Percentiles rank a stretch among this genome's conserved stretches.
phyloP scores from a whole-genome alignment of 1,284 basidiomycete species.

The Papiliotrema nemorosa region DNA sequence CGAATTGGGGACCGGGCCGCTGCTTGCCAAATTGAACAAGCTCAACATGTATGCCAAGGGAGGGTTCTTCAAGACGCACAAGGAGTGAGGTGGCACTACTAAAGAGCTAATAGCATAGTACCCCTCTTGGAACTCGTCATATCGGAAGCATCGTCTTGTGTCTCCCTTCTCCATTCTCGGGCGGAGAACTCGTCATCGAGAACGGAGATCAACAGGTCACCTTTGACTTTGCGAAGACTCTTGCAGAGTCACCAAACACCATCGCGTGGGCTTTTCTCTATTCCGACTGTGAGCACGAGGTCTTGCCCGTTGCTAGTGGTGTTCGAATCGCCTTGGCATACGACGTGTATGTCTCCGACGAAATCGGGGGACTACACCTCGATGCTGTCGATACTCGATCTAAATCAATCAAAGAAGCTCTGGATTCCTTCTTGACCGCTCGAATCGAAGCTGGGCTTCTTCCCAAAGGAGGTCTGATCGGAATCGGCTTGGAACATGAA shows the following conservation, averaged over 20 bases:
- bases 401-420: too few species aligned
- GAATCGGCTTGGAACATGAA: neutral
- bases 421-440: too few species aligned
- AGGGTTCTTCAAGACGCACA: slow-evolving; percentile 22
- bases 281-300: slow-evolving; percentile 54
- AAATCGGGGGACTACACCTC: too few species aligned
- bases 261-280: slow-evolving; percentile 39
- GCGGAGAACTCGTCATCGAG: slow-evolving; percentile 23
- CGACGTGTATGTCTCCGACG: slow-evolving; percentile 29
- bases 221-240: slow-evolving; percentile 11
- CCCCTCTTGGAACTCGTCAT: slow-evolving; percentile 11
- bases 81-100: slow-evolving; percentile 13
- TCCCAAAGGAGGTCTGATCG: neutral
- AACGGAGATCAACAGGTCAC: slow-evolving; percentile 6
- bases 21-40: slow-evolving; percentile 13
- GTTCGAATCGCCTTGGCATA: slow-evolving; percentile 52
- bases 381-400: too few species aligned
- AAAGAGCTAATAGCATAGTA: slow-evolving; percentile 3
- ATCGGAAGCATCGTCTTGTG: slow-evolving; percentile 23
- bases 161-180: slow-evolving; percentile 17
- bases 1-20: neutral
- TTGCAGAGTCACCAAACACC: neutral
- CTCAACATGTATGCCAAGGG: slow-evolving; percentile 15
- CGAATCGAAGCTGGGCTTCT: neutral
- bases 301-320: slow-evolving; percentile 49